These are phyloP conservation scores for Penicillium sp. DNA, from an alignment of 2,329 filamentous ascomycete genomes.

Conservation along the genomic window DNA sequence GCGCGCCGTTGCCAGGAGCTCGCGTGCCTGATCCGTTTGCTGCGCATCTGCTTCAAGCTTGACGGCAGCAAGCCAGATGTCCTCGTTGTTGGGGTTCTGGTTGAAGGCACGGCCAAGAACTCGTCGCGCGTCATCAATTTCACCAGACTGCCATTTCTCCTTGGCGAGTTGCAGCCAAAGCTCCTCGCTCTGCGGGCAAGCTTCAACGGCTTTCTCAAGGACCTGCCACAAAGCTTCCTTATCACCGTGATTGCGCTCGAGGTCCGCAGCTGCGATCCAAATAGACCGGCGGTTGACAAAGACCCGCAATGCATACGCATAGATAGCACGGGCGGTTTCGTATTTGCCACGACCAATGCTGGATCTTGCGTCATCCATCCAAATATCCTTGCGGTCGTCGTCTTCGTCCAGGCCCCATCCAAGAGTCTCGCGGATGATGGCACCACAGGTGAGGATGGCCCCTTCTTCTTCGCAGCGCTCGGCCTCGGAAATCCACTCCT, in stretches of 20 bases:
- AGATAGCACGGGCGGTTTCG: slow-evolving; percentile 90
- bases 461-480: slow-evolving; percentile 94
- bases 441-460: slow-evolving; percentile 79
- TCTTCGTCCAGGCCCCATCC: slow-evolving; percentile 94
- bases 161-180: slow-evolving; percentile 96
- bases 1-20: slow-evolving; percentile 79
- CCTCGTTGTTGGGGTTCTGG: slow-evolving; percentile 94
- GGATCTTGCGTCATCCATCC: slow-evolving; percentile 88
- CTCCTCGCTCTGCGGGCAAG: slow-evolving; percentile 86
- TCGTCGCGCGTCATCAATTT: slow-evolving; percentile 81
- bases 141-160: slow-evolving; percentile 88
- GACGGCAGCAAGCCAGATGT: slow-evolving; percentile 96
- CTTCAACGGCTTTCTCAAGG: slow-evolving; percentile 90
- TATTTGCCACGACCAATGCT: slow-evolving; percentile 81
- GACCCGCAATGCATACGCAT: slow-evolving; percentile 84
- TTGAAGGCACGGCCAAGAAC: slow-evolving; percentile 90
- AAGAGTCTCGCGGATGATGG: slow-evolving; percentile 89
- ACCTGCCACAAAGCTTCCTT: slow-evolving; percentile 82
- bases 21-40: slow-evolving; percentile 78
- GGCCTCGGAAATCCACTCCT: slow-evolving; percentile 95
- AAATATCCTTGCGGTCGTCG: slow-evolving; percentile 92
- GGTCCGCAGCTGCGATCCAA: slow-evolving; percentile 87
- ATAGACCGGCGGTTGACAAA: slow-evolving; percentile 86
- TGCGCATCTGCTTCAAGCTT: slow-evolving; percentile 92
- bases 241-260: slow-evolving; percentile 86